Evolutionary conservation across 140 eudicot species (phyloP).

Genomic region (Bidens hawaiensis): DNA sequence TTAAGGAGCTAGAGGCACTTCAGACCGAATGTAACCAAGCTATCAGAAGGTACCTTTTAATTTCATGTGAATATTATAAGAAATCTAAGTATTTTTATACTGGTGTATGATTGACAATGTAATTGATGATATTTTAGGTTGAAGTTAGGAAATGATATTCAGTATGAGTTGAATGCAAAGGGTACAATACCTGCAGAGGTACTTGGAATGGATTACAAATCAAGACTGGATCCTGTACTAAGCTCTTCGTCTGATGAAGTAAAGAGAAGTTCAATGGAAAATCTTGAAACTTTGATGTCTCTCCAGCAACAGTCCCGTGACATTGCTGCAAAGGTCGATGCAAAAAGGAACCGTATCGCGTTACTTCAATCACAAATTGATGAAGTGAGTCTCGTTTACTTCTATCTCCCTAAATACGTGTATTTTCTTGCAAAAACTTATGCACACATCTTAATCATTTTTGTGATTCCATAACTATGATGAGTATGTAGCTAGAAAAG

Average conservation of each 20-base stretch:
- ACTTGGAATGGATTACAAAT: slow-evolving; percentile 71
- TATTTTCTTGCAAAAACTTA: too few species aligned
- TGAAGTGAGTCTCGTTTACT: slow-evolving; percentile 40
- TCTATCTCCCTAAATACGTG: too few species aligned
- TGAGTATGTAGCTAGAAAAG: too few species aligned
- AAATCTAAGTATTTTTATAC: background rate
- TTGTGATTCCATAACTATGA: too few species aligned
- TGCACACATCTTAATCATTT: too few species aligned
- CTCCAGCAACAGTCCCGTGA: slow-evolving; percentile 67
- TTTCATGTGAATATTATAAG: too few species aligned
- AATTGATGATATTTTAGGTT: slow-evolving; percentile 38
- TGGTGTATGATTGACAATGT: slow-evolving; percentile 14
- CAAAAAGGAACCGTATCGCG: slow-evolving; percentile 49
- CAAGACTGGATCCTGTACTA: slow-evolving; percentile 64
- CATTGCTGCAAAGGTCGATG: slow-evolving; percentile 55
- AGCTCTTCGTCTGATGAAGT: slow-evolving; percentile 52
- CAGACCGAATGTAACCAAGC: slow-evolving; percentile 78
- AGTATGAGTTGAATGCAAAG: slow-evolving; percentile 62
- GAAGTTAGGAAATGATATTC: slow-evolving; percentile 70
- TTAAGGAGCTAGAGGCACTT: slow-evolving; percentile 69
- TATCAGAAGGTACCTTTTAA: slow-evolving; percentile 50
- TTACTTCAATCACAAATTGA: slow-evolving; percentile 58
- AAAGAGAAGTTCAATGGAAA: slow-evolving; percentile 57
- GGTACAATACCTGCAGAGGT: slow-evolving; percentile 75
- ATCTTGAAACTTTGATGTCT: slow-evolving; percentile 61